These are phyloP conservation scores for Fraxinus platypoda DNA, from an alignment of 305 asterid genomes.

Conservation along the genomic window DNA sequence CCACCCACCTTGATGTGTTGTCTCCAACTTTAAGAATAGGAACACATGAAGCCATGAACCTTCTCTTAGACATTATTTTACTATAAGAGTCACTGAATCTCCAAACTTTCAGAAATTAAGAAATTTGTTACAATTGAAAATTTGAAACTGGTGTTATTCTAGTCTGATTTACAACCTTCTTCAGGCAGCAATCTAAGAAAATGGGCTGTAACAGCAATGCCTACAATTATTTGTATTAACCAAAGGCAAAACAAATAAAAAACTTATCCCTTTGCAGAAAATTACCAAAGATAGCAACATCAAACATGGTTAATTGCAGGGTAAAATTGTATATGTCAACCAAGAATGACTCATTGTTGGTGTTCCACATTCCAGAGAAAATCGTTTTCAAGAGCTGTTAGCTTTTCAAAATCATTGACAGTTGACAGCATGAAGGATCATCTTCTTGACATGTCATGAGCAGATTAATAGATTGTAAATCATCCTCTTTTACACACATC, in stretches of 20 bases:
- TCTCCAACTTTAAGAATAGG: not conserved
- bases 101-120: not conserved
- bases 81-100: not conserved
- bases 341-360: constrained; percentile 1
- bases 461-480: not conserved
- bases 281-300: not conserved
- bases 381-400: constrained; percentile 24
- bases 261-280: not conserved
- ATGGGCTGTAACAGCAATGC: not conserved
- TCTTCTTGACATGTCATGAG: constrained; percentile 68
- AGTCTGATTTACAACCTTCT: not conserved
- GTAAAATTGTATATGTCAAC: constrained; percentile 8
- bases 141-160: not conserved
- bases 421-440: constrained; percentile 73
- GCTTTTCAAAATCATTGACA: constrained; percentile 54
- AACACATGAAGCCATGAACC: not conserved
- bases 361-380: not conserved
- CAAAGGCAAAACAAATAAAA: not conserved
- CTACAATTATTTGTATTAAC: not conserved
- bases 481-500: not conserved
- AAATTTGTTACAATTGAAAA: not conserved
- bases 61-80: not conserved
- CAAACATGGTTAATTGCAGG: not conserved
- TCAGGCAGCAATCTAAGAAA: not conserved
- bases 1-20: not conserved